Conservation (phyloP, 768 basidiomycete species). For the Leucocoprinus leucothites region DNA sequence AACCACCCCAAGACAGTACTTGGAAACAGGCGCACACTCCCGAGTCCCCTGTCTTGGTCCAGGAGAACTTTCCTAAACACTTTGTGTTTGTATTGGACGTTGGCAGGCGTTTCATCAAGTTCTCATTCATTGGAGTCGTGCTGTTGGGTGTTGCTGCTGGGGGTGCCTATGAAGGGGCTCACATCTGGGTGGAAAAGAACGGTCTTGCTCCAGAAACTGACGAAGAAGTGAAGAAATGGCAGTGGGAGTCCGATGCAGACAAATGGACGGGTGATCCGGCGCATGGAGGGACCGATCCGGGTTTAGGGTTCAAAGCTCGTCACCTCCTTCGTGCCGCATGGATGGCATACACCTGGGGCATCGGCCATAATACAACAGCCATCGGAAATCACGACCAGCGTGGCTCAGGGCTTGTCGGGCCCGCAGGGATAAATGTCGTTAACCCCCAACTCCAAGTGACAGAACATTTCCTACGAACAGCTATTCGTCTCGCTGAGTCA, state of each 20-base stretch:
- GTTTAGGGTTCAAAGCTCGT: conserved; percentile 57
- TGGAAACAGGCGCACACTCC: conserved; percentile 6
- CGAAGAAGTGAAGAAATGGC: conserved; percentile 53
- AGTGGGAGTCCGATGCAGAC: conserved; percentile 64
- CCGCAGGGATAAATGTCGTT: conserved; percentile 39
- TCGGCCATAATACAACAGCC: conserved; percentile 35
- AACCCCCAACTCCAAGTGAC: conserved; percentile 55
- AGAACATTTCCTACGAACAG: conserved; percentile 48
- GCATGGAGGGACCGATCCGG: conserved; percentile 69
- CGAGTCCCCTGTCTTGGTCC: conserved; percentile 11
- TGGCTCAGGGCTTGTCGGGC: conserved; percentile 26
- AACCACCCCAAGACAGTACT: not conserved
- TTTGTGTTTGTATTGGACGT: conserved; percentile 38
- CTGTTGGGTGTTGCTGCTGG: conserved; percentile 41
- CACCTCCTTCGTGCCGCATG: conserved; percentile 68
- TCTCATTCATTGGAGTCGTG: conserved; percentile 42
- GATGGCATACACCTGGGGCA: conserved; percentile 68
- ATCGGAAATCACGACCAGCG: conserved; percentile 35
- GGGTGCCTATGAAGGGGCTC: conserved; percentile 52
- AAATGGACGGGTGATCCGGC: conserved; percentile 54
- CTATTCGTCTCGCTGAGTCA: conserved; percentile 41
- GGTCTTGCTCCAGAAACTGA: conserved; percentile 46
- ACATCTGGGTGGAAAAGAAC: conserved; percentile 63
- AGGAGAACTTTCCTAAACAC: conserved; percentile 28
- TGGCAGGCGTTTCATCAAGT: conserved; percentile 46